phyloP scores from a whole-genome alignment of 2,329 filamentous ascomycete species.

The Gnomoniopsis sp. region DNA sequence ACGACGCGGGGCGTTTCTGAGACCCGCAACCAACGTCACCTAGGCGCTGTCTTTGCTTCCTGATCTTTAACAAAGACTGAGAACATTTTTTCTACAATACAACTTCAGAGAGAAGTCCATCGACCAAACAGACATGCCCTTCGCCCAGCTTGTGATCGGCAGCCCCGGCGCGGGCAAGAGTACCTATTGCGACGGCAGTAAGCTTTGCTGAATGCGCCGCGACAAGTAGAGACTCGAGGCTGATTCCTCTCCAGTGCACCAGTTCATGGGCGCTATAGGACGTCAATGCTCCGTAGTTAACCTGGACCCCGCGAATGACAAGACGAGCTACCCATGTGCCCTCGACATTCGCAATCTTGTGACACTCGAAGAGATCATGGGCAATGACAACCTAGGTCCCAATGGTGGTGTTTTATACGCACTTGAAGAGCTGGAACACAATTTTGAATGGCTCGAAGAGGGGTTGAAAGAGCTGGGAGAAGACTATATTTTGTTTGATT shows the following conservation, averaged over 20 bases:
- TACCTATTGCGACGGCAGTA: conserved; percentile 94
- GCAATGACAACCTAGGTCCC: conserved; percentile 81
- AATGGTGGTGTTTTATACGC: conserved; percentile 93
- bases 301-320: conserved; percentile 94
- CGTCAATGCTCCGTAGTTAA: conserved; percentile 94
- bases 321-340: conserved; percentile 81
- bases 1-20: conserved; percentile 5
- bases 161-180: conserved; percentile 94
- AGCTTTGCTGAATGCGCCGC: conserved; percentile 26
- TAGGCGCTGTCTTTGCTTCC: not conserved
- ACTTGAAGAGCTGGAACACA: conserved; percentile 90
- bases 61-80: not conserved
- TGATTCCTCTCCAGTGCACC: conserved; percentile 62
- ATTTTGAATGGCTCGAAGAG: conserved; percentile 86
- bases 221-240: not conserved
- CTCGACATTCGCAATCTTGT: conserved; percentile 87
- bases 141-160: conserved; percentile 81
- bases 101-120: not conserved
- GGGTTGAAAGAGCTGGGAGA: conserved; percentile 77
- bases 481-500: conserved; percentile 94
- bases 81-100: not conserved
- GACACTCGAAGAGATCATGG: conserved; percentile 93
- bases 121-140: conserved; percentile 45
- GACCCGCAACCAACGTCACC: not conserved
- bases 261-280: conserved; percentile 94